Percentiles rank a stretch among this genome's conserved stretches.
These are phyloP conservation scores for Buddleja alternifolia DNA, from an alignment of 257 asterid genomes.

Conservation along the genomic window DNA sequence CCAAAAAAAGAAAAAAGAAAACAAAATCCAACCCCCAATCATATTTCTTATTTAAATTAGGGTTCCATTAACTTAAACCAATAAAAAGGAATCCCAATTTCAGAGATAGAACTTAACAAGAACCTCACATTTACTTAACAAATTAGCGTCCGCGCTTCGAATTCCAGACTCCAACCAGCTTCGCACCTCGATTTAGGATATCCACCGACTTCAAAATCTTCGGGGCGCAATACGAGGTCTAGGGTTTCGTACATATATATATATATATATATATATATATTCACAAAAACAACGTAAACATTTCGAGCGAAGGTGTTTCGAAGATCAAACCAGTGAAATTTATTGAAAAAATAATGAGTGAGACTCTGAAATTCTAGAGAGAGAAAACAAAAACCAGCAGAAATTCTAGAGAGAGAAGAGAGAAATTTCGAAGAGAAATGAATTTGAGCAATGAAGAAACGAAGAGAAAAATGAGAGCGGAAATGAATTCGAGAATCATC, in stretches of 20 bases:
- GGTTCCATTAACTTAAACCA: conserved; percentile 3
- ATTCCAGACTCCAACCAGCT: neutral
- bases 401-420: neutral
- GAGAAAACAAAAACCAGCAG: neutral
- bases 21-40: neutral
- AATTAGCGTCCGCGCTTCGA: neutral
- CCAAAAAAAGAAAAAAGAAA: neutral
- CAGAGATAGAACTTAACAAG: neutral
- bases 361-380: neutral
- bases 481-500: neutral
- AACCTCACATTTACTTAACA: conserved; percentile 23
- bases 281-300: neutral
- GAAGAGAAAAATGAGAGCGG: neutral
- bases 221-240: conserved; percentile 35
- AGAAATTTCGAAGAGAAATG: neutral
- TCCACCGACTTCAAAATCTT: conserved; percentile 18
- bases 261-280: no score
- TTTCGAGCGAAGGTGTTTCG: neutral
- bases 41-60: neutral
- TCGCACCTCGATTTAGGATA: neutral
- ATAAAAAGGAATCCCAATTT: neutral
- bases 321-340: neutral
- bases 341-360: neutral
- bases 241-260: conserved; percentile 42
- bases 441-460: neutral